Base-by-base conservation (phyloP, 805 yeast genomes). In the Starmerella lactis-condensi region DNA sequence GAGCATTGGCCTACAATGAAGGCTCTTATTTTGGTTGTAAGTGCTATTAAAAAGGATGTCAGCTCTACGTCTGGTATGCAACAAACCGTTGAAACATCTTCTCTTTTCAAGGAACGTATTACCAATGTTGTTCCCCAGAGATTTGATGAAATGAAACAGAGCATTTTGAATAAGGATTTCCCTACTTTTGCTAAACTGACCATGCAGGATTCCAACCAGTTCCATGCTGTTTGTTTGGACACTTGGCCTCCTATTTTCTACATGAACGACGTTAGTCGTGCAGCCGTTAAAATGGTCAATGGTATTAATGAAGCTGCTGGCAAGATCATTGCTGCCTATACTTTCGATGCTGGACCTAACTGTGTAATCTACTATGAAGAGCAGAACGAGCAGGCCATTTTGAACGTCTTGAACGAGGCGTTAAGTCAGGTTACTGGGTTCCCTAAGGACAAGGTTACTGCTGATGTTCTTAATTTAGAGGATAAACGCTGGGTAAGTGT, bases 341-440 rank as follows among this genome's bases (percentile, higher is more conserved):
- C 99, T 2, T 89, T 76, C 50, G 99, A 89, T 55, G 99, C 99
- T 20, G 99, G 99, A 51, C 98, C 99, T 56, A 89, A 89, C 57
- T 93, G 95, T 14, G 99, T 89, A 27, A 67, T 89, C 38, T 89
- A 89, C 59, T 89, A 89, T 52, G 71, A 74, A 50, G 66, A 65
- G 42, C 62, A 71, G 47, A 68, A 85, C 55, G 93, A 82, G 56
- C 45, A 57, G n/a, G 62, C 60, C 39, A 72, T 89, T 5, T 64
- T 85, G 44, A 73, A 82, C 3, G 62, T 78, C 41, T 57, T 89
- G 36, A 16, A 27, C 23, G 54, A 56, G 29, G 47, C 63, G 30
- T 68, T 75, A 29, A 57, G 60, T 8, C 93, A 93, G 13, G 83
- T 94, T 85, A 63, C 63, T 4, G 51, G 57, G 14, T 36, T 49